Percentiles rank a stretch among this genome's conserved stretches.
Conservation (phyloP, 176 grass and related monocot genomes). For the Chrysopogon serrulatus region DNA sequence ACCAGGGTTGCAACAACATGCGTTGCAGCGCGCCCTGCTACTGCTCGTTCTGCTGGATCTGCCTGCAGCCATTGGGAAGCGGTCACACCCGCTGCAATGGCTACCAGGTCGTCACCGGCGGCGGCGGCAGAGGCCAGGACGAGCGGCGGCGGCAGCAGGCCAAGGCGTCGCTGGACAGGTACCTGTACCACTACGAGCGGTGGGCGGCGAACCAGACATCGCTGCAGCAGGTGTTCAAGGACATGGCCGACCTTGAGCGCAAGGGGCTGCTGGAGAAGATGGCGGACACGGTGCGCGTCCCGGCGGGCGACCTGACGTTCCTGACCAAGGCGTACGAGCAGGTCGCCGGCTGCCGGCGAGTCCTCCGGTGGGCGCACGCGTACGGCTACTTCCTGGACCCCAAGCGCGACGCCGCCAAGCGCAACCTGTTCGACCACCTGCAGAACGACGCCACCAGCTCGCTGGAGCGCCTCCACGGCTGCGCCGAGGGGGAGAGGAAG, state of each 20-base stretch:
- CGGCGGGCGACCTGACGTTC: neutral
- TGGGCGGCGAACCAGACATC: slow-evolving; percentile 12
- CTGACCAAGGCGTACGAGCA: neutral
- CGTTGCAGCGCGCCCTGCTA: neutral
- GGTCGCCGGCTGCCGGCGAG: neutral
- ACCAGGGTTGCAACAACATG: slow-evolving; percentile 30
- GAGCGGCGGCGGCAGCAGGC: too few species aligned
- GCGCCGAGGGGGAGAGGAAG: slow-evolving; percentile 1
- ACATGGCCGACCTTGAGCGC: neutral
- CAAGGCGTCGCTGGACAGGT: too few species aligned
- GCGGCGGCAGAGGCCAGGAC: neutral
- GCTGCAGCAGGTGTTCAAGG: neutral
- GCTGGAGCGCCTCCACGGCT: slow-evolving; percentile 17
- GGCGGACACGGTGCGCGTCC: neutral
- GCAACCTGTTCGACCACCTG: neutral
- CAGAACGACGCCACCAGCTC: neutral
- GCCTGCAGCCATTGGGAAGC: neutral
- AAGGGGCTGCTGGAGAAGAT: neutral
- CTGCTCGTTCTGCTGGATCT: slow-evolving; percentile 31
- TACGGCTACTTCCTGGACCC: slow-evolving; percentile 14
- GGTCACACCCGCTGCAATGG: neutral
- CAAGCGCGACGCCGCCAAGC: neutral
- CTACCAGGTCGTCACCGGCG: neutral
- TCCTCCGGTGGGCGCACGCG: neutral
- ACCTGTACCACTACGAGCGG: slow-evolving; percentile 36